Evolutionary conservation across 441 rosid species (phyloP), one percentile per base, ranked within the genome.

Genomic region (Arabidopsis hybrid): DNA sequence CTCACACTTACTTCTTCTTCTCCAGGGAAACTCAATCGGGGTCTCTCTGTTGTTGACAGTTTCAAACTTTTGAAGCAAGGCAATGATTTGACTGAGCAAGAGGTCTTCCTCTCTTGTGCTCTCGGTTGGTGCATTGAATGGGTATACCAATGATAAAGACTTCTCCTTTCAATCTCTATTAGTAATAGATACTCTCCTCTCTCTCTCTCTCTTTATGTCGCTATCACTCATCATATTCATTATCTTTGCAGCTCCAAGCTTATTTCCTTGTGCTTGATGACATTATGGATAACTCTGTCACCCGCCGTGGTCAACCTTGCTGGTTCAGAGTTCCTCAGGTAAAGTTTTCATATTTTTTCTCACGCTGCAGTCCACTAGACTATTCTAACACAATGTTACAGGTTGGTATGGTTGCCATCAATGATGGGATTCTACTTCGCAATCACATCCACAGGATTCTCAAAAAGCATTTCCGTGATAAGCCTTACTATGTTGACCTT

Each of bases 121-220:
- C 97, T 93, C 65, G 98, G 95, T 68, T 93, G 98, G 98, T 93
- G 97, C 56, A 84, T 91, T 67, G 96, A 93, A 85, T 93, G 97
- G 97, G 98, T 93, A 50, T 43, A 62, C n/a, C 13, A 26, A 58
- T 10, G 26, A 49, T 14, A 2, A 55, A 69, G n/a, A 51, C 32
- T 46, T 70, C 31, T n/a, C 21, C 8, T 35, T 34, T 40, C 0
- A 47, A 50, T 52, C 21, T 55, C 53, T 55, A 6, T 11, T 29
- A 13, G 7, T 43, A 50, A 52, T 43, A 29, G 16, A 53, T 65
- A 13, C 46, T 12, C 29, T 58, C 2, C 9, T 31, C 32, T 31
- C 32, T 4, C 29, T 3, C 29, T 26, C 32, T 31, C 32, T 31
- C 1, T 29, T 2, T 31, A 13, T 13, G 16, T 45, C 60, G 59